Percentiles rank a stretch among this genome's conserved stretches.
phyloP scores from a whole-genome alignment of 148 eudicot species.

The Suaeda aralocaspica region DNA sequence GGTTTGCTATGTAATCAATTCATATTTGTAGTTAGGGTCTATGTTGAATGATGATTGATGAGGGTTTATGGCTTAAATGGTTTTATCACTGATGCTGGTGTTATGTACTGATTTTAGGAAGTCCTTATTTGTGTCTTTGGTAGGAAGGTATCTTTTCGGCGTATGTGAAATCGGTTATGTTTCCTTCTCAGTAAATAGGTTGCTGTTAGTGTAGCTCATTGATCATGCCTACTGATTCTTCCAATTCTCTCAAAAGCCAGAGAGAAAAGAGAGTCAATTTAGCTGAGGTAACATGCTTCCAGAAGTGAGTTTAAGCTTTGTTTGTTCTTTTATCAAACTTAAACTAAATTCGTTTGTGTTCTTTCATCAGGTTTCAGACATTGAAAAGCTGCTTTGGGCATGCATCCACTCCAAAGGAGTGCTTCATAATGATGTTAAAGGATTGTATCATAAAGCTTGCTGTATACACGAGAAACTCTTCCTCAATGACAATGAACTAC shows the following conservation, averaged over 20 bases:
- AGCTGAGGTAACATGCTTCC: slow-evolving; percentile 43
- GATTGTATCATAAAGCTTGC: slow-evolving; percentile 51
- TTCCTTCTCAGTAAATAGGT: neutral
- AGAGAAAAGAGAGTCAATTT: slow-evolving; percentile 30
- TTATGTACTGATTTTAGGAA: slow-evolving; percentile 22
- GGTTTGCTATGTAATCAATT: neutral
- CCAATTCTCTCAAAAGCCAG: slow-evolving; percentile 26
- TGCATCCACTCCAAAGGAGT: slow-evolving; percentile 58
- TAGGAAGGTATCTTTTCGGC: neutral
- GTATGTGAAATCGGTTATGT: neutral
- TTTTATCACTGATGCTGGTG: slow-evolving; percentile 10
- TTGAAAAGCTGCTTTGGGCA: slow-evolving; percentile 64
- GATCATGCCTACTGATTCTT: slow-evolving; percentile 40
- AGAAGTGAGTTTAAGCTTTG: neutral
- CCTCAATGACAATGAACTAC: slow-evolving; percentile 38
- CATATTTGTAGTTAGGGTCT: neutral
- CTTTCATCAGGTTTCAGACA: slow-evolving; percentile 43
- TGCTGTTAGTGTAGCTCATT: slow-evolving; percentile 7
- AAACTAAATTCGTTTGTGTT: neutral
- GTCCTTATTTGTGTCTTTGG: neutral
- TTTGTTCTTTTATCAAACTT: neutral
- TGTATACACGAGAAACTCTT: slow-evolving; percentile 58
- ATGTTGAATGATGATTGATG: neutral
- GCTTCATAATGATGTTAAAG: slow-evolving; percentile 45
- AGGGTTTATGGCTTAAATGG: neutral